phyloP scores from a whole-genome alignment of 352 stramenopile species.

The Pythium scleroteichum region DNA sequence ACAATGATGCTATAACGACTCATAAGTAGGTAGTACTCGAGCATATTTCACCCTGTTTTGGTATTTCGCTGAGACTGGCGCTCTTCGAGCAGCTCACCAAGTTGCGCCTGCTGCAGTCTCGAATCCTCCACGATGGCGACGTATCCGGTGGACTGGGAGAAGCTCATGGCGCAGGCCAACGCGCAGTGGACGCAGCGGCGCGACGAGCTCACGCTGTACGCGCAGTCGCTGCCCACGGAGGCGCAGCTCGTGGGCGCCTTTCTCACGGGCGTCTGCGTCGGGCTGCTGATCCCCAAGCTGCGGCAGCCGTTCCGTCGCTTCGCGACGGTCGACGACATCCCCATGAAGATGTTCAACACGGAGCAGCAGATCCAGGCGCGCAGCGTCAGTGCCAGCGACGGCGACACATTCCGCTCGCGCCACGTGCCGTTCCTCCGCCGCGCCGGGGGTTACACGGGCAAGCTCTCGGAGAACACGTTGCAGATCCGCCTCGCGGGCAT shows the following conservation, averaged over 20 bases:
- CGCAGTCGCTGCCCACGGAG: constrained; percentile 37
- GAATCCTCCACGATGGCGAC: constrained; percentile 2
- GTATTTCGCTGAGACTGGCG: constrained; percentile 1
- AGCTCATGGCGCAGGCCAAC: constrained; percentile 20
- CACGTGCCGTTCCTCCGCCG: constrained; percentile 58
- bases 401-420: constrained; percentile 81
- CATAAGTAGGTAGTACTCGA: neutral
- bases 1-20: too few relatives aligned
- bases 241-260: constrained; percentile 53
- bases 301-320: constrained; percentile 71
- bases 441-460: constrained; percentile 46
- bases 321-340: constrained; percentile 79
- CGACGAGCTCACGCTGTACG: constrained; percentile 20
- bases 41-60: constrained; percentile 16
- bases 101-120: neutral
- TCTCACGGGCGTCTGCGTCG: constrained; percentile 50
- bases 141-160: constrained; percentile 20
- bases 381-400: constrained; percentile 68
- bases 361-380: constrained; percentile 52
- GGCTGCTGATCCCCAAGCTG: constrained; percentile 54
- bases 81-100: constrained; percentile 6
- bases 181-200: constrained; percentile 17
- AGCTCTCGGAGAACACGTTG: constrained; percentile 78
- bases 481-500: constrained; percentile 84
- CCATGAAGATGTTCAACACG: constrained; percentile 66